phyloP scores from a whole-genome alignment of 78 protist genomes.

The Guillardia theta region DNA sequence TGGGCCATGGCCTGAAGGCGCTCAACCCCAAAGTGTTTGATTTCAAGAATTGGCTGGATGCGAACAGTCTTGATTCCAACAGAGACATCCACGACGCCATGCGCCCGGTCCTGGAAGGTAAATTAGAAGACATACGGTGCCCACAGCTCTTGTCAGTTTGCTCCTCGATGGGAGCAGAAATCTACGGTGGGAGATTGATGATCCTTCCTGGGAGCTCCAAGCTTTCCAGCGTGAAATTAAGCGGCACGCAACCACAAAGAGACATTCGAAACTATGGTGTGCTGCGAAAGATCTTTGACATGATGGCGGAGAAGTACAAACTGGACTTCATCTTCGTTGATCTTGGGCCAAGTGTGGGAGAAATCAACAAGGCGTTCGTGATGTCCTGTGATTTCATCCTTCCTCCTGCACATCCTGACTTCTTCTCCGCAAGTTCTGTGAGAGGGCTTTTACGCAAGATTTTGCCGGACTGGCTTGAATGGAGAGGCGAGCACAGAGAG shows the following conservation, averaged over 20 bases:
- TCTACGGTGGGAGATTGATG: background rate
- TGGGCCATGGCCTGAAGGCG: background rate
- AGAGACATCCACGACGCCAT: background rate
- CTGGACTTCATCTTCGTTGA: slow-evolving; percentile 39
- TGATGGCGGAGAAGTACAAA: background rate
- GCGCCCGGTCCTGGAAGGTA: background rate
- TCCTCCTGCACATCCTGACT: background rate
- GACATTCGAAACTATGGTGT: background rate
- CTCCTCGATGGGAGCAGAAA: no score
- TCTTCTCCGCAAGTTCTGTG: background rate
- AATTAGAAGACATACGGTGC: background rate
- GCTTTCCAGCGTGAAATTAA: background rate
- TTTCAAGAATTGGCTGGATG: background rate
- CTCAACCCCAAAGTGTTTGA: background rate
- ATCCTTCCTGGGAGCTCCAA: background rate
- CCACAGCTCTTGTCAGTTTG: background rate
- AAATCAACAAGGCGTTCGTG: background rate
- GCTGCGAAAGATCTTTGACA: background rate
- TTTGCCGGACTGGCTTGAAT: background rate
- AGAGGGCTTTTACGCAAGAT: background rate
- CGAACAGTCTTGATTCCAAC: background rate
- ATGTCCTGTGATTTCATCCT: background rate
- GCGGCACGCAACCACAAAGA: no score
- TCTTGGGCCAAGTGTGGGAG: slow-evolving; percentile 5
- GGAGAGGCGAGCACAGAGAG: background rate